phyloP scores from a whole-genome alignment of 306 rosid genomes.

The Cyclanthera cordifolia region DNA sequence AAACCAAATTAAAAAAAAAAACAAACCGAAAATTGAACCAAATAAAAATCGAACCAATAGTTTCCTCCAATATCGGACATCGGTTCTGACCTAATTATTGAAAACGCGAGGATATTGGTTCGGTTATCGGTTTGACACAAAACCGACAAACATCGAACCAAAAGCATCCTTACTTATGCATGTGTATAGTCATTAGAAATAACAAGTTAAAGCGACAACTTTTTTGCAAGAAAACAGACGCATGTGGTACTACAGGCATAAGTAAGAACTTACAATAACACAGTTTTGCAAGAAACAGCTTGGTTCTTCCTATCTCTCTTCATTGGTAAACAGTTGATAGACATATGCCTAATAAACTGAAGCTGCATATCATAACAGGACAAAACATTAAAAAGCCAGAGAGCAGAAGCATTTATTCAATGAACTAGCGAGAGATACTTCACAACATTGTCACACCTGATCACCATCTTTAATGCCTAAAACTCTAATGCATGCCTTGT shows the following conservation, averaged over 20 bases:
- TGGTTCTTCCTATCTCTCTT: constrained; percentile 20
- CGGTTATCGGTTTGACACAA: too few relatives aligned
- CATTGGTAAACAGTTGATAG: constrained; percentile 28
- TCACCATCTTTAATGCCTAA: constrained; percentile 44
- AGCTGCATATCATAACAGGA: constrained; percentile 25
- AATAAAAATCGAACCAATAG: too few relatives aligned
- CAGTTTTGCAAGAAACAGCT: constrained; percentile 15
- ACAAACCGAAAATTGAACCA: too few relatives aligned
- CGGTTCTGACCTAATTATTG: too few relatives aligned
- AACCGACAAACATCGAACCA: too few relatives aligned
- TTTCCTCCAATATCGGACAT: too few relatives aligned
- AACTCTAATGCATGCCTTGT: constrained; percentile 19
- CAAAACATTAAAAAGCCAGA: not conserved
- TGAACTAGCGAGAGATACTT: not conserved
- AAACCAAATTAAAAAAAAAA: too few relatives aligned
- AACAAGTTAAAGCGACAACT: constrained; percentile 7
- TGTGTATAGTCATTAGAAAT: not conserved
- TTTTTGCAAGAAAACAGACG: constrained; percentile 8
- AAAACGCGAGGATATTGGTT: too few relatives aligned
- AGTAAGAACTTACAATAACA: constrained; percentile 14
- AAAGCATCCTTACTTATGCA: too few relatives aligned
- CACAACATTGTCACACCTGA: constrained; percentile 23
- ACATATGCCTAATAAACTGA: constrained; percentile 38
- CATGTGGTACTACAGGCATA: not conserved
- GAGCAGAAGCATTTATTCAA: not conserved